Evolutionary conservation across 176 grass and related monocot species (phyloP).

Genomic region (Aegilops tauschii): DNA sequence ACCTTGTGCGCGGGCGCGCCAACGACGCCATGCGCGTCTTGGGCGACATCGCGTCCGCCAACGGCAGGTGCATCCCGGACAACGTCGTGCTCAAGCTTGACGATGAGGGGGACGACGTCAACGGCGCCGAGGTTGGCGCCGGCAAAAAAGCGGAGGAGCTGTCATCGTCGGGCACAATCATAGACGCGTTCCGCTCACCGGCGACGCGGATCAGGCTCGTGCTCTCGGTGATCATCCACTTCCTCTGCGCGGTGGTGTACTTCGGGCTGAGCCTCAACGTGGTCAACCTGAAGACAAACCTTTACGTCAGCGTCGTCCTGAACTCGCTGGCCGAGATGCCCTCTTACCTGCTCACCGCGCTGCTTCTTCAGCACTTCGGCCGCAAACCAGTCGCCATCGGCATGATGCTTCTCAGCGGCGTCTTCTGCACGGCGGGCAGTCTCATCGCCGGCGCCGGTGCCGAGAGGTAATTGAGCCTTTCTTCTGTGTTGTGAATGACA

Average conservation of each 20-base stretch:
- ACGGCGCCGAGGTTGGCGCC: neutral
- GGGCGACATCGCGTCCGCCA: constrained; percentile 42
- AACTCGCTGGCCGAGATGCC: constrained; percentile 79
- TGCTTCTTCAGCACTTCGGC: constrained; percentile 58
- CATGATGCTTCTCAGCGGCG: constrained; percentile 65
- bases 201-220: constrained; percentile 50
- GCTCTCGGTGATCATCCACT: constrained; percentile 55
- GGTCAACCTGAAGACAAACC: constrained; percentile 87
- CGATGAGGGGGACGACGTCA: constrained; percentile 20
- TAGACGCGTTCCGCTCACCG: constrained; percentile 59
- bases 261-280: constrained; percentile 91
- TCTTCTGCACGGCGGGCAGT: constrained; percentile 60
- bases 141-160: too few species aligned
- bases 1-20: constrained; percentile 62
- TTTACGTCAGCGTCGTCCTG: constrained; percentile 59
- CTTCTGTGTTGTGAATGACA: neutral
- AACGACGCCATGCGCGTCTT: constrained; percentile 52
- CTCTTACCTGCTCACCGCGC: constrained; percentile 53
- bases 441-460: constrained; percentile 23
- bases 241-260: constrained; percentile 62
- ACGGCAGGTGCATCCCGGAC: constrained; percentile 45
- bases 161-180: constrained; percentile 40
- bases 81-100: constrained; percentile 49
- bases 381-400: constrained; percentile 56
- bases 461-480: constrained; percentile 11